Percentiles rank a stretch among this genome's conserved stretches.
phyloP scores from a whole-genome alignment of 768 basidiomycete genomes.

The Amanita polypyramis region DNA sequence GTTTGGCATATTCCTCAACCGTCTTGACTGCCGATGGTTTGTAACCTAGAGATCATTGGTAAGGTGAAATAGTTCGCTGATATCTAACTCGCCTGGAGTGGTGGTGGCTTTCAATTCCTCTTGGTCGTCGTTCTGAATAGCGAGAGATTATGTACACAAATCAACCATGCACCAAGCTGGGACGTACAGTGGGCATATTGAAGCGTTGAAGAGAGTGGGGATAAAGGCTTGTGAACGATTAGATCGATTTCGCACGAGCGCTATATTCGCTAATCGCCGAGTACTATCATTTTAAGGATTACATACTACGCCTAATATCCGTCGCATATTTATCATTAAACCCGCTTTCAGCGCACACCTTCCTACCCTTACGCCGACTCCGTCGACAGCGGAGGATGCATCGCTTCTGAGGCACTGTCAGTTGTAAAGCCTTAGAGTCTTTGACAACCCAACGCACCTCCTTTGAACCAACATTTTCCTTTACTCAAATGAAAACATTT shows the following conservation, averaged over 20 bases:
- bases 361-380: not conserved
- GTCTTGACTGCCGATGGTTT: conserved; percentile 59
- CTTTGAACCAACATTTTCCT: conserved; percentile 87
- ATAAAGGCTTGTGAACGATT: conserved; percentile 12
- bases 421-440: not conserved
- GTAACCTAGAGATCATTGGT: conserved; percentile 43
- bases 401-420: conserved; percentile 23
- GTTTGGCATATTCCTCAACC: conserved; percentile 71
- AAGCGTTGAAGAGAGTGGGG: conserved; percentile 12
- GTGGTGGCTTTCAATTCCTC: conserved; percentile 57
- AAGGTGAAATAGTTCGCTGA: not conserved
- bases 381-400: conserved; percentile 26
- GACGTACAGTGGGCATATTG: conserved; percentile 45
- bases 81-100: conserved; percentile 48
- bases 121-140: conserved; percentile 44
- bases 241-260: conserved; percentile 68
- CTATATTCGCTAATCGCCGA: conserved; percentile 35
- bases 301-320: not conserved
- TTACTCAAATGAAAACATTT: conserved; percentile 63
- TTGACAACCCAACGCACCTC: conserved; percentile 27
- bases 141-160: conserved; percentile 5
- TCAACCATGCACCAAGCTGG: not conserved
- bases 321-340: conserved; percentile 4
- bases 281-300: not conserved
- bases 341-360: conserved; percentile 1